Evolutionary conservation across 116 monocot genomes (phyloP), one percentile per base, ranked within the genome.

Genomic region (Cymodocea nodosa): DNA sequence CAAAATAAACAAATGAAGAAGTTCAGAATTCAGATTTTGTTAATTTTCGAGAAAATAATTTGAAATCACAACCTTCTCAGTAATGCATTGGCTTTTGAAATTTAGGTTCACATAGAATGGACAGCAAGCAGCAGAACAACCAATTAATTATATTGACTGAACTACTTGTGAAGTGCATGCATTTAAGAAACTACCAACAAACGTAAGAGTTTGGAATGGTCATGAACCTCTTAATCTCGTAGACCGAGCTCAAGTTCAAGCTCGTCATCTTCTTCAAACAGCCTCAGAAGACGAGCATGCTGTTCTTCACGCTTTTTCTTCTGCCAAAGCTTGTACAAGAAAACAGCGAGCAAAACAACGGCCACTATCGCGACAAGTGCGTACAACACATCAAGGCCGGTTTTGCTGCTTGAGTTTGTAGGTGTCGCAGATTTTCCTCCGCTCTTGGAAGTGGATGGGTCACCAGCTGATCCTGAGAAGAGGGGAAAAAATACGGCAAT

Each of bases 261-360:
- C 59, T 89, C 89, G 74, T 85, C 89, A 64, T 89, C 89, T 67
- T 89, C 89, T 78, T 89, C 89, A 74, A 89, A 89, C 14, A 89
- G 72, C 70, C 76, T 89, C 57, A 84, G 60, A 18, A 89, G 80
- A 23, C 84, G 82, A 17, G 89, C 85, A 67, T 89, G 80, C 57
- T 89, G 89, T 70, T 85, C 85, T 78, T 80, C 77, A 39, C 89
- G 82, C 66, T 82, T 89, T 71, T 85, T 89, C 74, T 78, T 89
- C 60, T 89, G 89, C 84, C 85, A 89, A 36, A 71, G 51, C 72
- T 80, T 89, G 80, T 77, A 89, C 14, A 80, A 59, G 65, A 82
- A 59, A 64, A 82, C 23, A 15, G 76, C 67, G 24, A 89, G 51
- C 51, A 69, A 71, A 11, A 78, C 59, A 23, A 71, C 50, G 48